phyloP scores from a whole-genome alignment of 495 filamentous ascomycete genomes.

The Melanomma pulvis-pyrius region DNA sequence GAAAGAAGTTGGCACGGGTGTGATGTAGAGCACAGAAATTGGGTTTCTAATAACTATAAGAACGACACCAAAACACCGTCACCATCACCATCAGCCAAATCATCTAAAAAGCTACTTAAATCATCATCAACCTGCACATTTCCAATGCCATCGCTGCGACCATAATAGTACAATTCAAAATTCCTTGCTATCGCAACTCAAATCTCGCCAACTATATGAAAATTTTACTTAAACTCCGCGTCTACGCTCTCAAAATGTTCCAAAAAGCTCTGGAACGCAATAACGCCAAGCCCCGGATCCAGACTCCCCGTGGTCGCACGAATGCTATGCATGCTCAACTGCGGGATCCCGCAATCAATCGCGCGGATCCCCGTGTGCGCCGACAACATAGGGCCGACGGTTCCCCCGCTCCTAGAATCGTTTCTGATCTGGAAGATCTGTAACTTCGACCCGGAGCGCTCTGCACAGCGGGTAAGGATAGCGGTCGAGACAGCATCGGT shows the following conservation, averaged over 20 bases:
- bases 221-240: slow-evolving; percentile 64
- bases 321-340: slow-evolving; percentile 93
- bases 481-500: slow-evolving; percentile 81
- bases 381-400: slow-evolving; percentile 91
- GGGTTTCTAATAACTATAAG: no score
- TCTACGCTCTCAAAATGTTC: slow-evolving; percentile 88
- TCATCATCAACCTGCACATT: not conserved
- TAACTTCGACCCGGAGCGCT: slow-evolving; percentile 55
- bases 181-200: no score
- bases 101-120: not conserved
- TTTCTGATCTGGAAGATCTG: slow-evolving; percentile 97
- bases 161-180: not conserved
- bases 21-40: no score
- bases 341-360: slow-evolving; percentile 87
- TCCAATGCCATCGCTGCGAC: not conserved
- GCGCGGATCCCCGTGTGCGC: slow-evolving; percentile 78
- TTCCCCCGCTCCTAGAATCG: slow-evolving; percentile 83
- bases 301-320: slow-evolving; percentile 83
- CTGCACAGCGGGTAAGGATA: slow-evolving; percentile 71
- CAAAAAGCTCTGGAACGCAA: slow-evolving; percentile 87
- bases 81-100: no score
- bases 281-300: slow-evolving; percentile 87
- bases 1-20: no score
- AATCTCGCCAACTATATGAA: not conserved
- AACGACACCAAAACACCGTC: no score